A percentile compares a stretch with the other conserved stretches of the same genome.
Conservation (phyloP, 1,139 yeast genomes). For the Blastobotrys serpentis region DNA sequence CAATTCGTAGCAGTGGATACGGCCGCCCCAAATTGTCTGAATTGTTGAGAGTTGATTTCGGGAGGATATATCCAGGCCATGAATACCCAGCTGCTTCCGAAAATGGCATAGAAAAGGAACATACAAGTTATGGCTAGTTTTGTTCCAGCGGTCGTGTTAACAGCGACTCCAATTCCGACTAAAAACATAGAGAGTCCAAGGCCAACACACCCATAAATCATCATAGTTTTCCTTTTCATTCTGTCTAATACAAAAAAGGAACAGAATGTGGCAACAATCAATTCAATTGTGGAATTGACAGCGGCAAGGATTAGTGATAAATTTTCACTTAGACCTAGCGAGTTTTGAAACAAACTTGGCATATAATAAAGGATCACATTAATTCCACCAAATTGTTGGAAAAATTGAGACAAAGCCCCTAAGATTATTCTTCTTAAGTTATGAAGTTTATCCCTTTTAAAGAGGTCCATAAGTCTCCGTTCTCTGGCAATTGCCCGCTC, state of each 20-base stretch:
- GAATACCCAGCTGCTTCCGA: conserved; percentile 20
- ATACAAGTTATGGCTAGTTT: conserved; percentile 24
- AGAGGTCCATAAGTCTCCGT: conserved; percentile 9
- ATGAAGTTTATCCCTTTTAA: conserved; percentile 14
- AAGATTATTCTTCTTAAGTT: conserved; percentile 14
- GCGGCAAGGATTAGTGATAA: conserved; percentile 13
- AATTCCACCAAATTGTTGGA: conserved; percentile 16
- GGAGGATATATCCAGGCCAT: conserved; percentile 25
- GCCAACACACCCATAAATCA: conserved; percentile 14
- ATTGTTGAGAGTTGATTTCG: conserved; percentile 51
- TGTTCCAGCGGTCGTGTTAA: conserved; percentile 14
- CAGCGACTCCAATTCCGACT: conserved; percentile 16
- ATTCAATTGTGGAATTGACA: conserved; percentile 17
- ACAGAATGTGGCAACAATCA: conserved; percentile 21
- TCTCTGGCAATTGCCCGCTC: conserved; percentile 9
- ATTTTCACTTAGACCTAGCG: conserved; percentile 10
- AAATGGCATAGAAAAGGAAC: conserved; percentile 28
- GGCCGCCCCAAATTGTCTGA: conserved; percentile 51
- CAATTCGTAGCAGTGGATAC: conserved; percentile 52
- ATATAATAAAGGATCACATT: conserved; percentile 16
- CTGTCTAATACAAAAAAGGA: conserved; percentile 48
- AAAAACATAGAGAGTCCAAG: conserved; percentile 16
- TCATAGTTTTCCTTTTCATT: conserved; percentile 50
- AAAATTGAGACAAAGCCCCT: conserved; percentile 14
- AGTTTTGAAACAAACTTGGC: conserved; percentile 36